These are phyloP conservation scores for Eragrostis tef DNA, from an alignment of 202 grass and related monocot species.

Conservation along the genomic window DNA sequence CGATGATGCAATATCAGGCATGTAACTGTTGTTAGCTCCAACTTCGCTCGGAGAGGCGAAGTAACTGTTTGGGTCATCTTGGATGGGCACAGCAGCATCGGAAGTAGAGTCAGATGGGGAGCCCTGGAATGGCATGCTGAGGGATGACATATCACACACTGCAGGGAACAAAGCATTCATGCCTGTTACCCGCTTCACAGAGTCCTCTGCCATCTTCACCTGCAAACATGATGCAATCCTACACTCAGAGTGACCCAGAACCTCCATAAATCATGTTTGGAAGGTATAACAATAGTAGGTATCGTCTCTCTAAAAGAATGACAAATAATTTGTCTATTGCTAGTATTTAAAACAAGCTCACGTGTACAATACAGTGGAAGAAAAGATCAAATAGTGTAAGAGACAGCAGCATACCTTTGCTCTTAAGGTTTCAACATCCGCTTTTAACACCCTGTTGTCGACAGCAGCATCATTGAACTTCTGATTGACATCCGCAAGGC, in stretches of 20 bases:
- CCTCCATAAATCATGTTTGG: neutral
- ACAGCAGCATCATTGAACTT: slow-evolving; percentile 85
- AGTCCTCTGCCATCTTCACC: slow-evolving; percentile 97
- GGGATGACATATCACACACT: slow-evolving; percentile 63
- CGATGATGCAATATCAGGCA: slow-evolving; percentile 40
- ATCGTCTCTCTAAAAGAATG: slow-evolving; percentile 8
- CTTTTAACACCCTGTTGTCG: slow-evolving; percentile 93
- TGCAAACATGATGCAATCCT: slow-evolving; percentile 41
- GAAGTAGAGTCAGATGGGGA: slow-evolving; percentile 71
- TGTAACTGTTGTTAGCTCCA: slow-evolving; percentile 20
- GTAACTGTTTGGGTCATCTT: slow-evolving; percentile 64
- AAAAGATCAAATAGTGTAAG: neutral
- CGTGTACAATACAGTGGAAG: neutral
- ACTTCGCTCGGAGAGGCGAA: slow-evolving; percentile 54
- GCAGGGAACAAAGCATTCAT: slow-evolving; percentile 61
- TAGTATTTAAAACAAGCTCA: slow-evolving; percentile 18
- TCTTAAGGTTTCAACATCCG: slow-evolving; percentile 87
- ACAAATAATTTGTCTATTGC: neutral
- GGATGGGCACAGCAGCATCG: slow-evolving; percentile 49
- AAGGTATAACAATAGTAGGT: neutral
- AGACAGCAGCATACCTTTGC: slow-evolving; percentile 67
- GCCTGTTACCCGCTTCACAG: slow-evolving; percentile 79
- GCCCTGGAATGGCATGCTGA: slow-evolving; percentile 66
- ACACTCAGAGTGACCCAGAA: slow-evolving; percentile 2
- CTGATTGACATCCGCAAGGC: slow-evolving; percentile 82